Evolutionary conservation across 441 rosid species (phyloP).

Genomic region (Adansonia gregorii): DNA sequence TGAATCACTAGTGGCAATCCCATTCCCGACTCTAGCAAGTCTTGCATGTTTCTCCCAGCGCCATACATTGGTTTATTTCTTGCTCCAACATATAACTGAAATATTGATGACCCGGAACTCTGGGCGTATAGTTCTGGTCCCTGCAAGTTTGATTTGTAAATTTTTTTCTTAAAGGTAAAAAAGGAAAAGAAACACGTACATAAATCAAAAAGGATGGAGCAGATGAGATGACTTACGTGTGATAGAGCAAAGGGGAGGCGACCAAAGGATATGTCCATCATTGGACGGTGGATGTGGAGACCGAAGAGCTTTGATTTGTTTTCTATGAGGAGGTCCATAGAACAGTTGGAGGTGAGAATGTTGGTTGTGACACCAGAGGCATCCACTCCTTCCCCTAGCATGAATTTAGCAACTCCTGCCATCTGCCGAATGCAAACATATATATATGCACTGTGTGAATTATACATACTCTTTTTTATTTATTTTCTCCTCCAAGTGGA

Average conservation of each 20-base stretch:
- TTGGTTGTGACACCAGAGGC: conserved; percentile 66
- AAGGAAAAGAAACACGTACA: background rate
- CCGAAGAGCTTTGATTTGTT: conserved; percentile 82
- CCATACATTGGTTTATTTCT: conserved; percentile 76
- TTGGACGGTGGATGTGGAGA: conserved; percentile 69
- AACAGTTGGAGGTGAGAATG: conserved; percentile 69
- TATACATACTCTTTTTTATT: background rate
- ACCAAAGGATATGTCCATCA: conserved; percentile 57
- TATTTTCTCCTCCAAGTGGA: background rate
- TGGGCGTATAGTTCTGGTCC: conserved; percentile 59
- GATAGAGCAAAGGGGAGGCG: conserved; percentile 63
- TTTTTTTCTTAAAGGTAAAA: too few species aligned
- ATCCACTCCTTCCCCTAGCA: conserved; percentile 80
- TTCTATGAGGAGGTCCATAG: conserved; percentile 59
- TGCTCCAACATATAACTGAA: conserved; percentile 54
- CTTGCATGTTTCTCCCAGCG: conserved; percentile 59
- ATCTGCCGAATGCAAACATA: conserved; percentile 38
- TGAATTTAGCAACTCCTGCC: conserved; percentile 51
- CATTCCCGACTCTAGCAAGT: conserved; percentile 62
- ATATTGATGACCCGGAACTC: conserved; percentile 44
- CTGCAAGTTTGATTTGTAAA: conserved; percentile 29
- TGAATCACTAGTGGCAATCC: conserved; percentile 67
- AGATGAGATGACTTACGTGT: conserved; percentile 41
- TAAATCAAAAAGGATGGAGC: background rate
- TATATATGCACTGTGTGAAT: background rate